Percentiles rank a stretch among this genome's conserved stretches.
phyloP scores from a whole-genome alignment of 2,329 filamentous ascomycete species.

The Colletotrichum sp. region DNA sequence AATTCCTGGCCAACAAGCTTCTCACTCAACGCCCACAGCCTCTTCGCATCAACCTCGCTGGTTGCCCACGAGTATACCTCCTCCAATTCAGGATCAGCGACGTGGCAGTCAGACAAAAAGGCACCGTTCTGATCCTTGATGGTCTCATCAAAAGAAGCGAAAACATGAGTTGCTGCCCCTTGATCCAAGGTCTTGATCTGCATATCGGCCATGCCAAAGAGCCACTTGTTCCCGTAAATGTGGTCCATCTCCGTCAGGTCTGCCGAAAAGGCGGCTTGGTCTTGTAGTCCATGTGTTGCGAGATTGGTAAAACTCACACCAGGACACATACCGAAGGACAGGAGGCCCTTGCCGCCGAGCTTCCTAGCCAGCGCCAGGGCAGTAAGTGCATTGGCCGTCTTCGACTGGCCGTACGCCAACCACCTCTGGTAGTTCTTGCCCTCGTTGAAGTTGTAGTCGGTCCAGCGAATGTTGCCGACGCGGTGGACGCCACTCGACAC shows the following conservation, averaged over 20 bases:
- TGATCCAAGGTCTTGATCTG: not conserved
- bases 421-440: constrained; percentile 25
- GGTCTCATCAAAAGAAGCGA: not conserved
- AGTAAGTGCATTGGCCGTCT: constrained; percentile 32
- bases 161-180: not conserved
- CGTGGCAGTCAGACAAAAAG: not conserved
- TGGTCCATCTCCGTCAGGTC: not conserved
- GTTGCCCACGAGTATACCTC: not conserved
- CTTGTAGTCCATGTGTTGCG: not conserved
- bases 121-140: not conserved
- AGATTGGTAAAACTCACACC: not conserved
- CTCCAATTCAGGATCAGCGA: not conserved
- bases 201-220: not conserved
- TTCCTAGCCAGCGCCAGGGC: not conserved
- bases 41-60: not conserved
- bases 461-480: constrained; percentile 43
- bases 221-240: not conserved
- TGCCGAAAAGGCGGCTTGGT: not conserved
- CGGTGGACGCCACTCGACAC: constrained; percentile 32
- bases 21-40: not conserved
- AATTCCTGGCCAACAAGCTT: not conserved
- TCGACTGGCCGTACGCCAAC: constrained; percentile 40
- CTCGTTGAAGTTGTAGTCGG: constrained; percentile 47
- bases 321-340: not conserved
- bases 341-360: not conserved